Evolutionary conservation across 306 rosid genomes (phyloP).

Genomic region (Pyrus betulifolia): DNA sequence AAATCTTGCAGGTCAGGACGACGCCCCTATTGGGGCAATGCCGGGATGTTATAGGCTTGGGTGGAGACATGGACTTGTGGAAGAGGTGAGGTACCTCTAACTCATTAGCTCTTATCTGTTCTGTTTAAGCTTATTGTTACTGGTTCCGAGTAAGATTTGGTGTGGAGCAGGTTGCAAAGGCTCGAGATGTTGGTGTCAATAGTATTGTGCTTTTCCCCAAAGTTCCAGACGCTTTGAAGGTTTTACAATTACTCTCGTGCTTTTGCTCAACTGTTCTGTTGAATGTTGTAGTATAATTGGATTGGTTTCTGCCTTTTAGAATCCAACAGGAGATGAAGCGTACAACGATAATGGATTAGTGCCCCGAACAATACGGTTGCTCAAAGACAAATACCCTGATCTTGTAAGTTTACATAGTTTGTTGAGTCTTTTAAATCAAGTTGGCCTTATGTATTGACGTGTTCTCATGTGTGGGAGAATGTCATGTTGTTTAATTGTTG

Average conservation of each 20-base stretch:
- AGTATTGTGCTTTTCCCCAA: conserved; percentile 86
- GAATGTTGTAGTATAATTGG: conserved; percentile 6
- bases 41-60: conserved; percentile 97
- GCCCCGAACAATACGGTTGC: conserved; percentile 81
- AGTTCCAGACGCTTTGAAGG: conserved; percentile 94
- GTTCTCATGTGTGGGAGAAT: conserved; percentile 8
- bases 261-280: background rate
- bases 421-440: background rate
- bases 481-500: background rate
- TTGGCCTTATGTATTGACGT: background rate
- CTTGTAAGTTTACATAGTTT: conserved; percentile 53
- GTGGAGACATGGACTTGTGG: conserved; percentile 93
- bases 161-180: conserved; percentile 72
- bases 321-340: conserved; percentile 88
- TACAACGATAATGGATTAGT: conserved; percentile 83
- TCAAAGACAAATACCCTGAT: conserved; percentile 87
- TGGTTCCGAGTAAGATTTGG: background rate
- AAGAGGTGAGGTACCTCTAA: conserved; percentile 53
- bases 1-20: conserved; percentile 71
- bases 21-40: conserved; percentile 93
- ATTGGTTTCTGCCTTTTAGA: conserved; percentile 32
- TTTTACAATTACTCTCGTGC: conserved; percentile 16
- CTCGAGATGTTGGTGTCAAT: conserved; percentile 85
- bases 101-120: background rate
- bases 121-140: background rate